Evolutionary conservation across 2,329 filamentous ascomycete genomes (phyloP), one percentile per base, ranked within the genome.

Genomic region (Phaeosphaeriaceae sp.): DNA sequence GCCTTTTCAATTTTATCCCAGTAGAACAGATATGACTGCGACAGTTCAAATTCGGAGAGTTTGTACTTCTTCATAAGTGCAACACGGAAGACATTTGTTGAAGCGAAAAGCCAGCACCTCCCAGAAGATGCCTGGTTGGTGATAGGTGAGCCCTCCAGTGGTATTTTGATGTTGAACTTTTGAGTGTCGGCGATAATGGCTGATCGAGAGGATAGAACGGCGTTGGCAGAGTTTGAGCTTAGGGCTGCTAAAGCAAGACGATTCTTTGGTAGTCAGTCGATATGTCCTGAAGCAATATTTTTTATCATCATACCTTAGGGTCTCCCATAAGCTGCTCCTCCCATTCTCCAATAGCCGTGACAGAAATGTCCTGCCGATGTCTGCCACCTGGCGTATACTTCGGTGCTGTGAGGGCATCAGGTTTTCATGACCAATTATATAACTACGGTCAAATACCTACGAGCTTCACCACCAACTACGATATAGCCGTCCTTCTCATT

Each of bases 1-100:
- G 88, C 82, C 74, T 96, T 96, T 74, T 96, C 92, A 16, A 96
- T 83, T 77, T 96, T 96, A 73, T 96, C 92, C 87, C 89, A 95
- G 81, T 91, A 96, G 77, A 93, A 96, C 3, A 96, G 81, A 66
- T 95, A 95, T 1, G 87, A 81, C 74, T 96, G 92, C 23, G 87
- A 92, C n/a, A 96, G 80, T 78, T 96, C 89, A 64, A 96, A 95
- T 44, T 83, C 79, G 38, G 86, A 83, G 16, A 96, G 82, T 56
- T 86, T 84, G 73, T 95, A 89, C 64, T 87, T 87, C 74, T 89
- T 88, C 87, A 94, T 93, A 38, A 96, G 79, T 1, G 90, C 88
- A n/a, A 96, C 83, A 21, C 92, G 87, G 76, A 96, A 94, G 47
- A 95, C 87, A 63, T 96, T 96, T n/a, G 90, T 94, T 4, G 89